phyloP scores from a whole-genome alignment of 345 rosid species.

The Aurinia saxatilis region DNA sequence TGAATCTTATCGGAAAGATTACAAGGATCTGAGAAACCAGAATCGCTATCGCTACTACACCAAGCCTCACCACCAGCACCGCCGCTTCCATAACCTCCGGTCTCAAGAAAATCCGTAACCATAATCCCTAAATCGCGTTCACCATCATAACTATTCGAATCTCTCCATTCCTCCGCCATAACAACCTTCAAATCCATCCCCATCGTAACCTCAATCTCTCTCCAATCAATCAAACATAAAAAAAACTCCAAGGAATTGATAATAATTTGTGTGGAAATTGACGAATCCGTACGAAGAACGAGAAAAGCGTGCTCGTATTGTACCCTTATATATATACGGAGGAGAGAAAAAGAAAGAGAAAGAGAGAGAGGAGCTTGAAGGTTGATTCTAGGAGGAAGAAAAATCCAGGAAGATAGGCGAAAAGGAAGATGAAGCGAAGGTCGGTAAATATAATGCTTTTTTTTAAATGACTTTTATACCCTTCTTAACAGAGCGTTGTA shows the following conservation, averaged over 20 bases:
- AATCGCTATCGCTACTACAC: slow-evolving; percentile 86
- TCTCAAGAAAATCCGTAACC: slow-evolving; percentile 85
- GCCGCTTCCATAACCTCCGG: slow-evolving; percentile 49
- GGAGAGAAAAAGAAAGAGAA: background rate
- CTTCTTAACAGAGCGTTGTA: too few species aligned
- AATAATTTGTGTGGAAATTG: background rate
- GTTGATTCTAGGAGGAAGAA: slow-evolving; percentile 1
- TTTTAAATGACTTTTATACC: slow-evolving; percentile 24
- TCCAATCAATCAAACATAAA: background rate
- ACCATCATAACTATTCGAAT: slow-evolving; percentile 79
- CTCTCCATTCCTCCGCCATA: slow-evolving; percentile 41
- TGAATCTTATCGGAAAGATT: slow-evolving; percentile 68
- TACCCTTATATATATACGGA: background rate
- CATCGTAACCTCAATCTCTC: slow-evolving; percentile 2
- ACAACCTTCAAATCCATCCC: slow-evolving; percentile 57
- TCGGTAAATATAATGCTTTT: slow-evolving; percentile 8
- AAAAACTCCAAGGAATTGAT: background rate
- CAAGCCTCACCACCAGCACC: slow-evolving; percentile 46
- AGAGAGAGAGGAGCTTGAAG: slow-evolving; percentile 14
- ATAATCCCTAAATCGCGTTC: slow-evolving; percentile 81
- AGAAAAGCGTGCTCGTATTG: slow-evolving; percentile 23
- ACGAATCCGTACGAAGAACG: background rate
- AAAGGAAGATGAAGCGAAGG: slow-evolving; percentile 18
- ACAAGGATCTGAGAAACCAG: slow-evolving; percentile 65
- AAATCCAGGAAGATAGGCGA: slow-evolving; percentile 23